Percentiles rank a stretch among this genome's conserved stretches.
Conservation (phyloP, 495 filamentous ascomycete species). For the Penicillium malachiteum region DNA sequence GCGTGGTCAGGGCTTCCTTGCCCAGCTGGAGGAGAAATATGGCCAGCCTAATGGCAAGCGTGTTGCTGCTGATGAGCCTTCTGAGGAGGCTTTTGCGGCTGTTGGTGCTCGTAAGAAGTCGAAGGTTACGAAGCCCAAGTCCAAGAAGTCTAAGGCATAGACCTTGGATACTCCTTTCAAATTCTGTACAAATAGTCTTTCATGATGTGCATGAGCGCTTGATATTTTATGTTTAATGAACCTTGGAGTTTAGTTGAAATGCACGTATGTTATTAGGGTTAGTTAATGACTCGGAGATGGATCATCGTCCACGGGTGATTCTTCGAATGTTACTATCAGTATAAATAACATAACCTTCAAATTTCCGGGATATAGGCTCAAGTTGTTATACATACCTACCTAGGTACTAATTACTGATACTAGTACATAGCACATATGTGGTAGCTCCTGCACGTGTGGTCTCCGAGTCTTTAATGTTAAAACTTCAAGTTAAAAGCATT, state of each 20-base stretch:
- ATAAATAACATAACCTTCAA: no score
- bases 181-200: background rate
- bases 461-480: no score
- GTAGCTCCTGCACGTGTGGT: no score
- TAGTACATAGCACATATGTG: no score
- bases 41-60: constrained; percentile 26
- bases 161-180: background rate
- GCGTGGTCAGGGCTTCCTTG: constrained; percentile 25
- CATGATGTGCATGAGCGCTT: constrained; percentile 1
- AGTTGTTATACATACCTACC: no score
- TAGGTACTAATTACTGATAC: no score
- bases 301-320: background rate
- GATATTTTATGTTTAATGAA: no score
- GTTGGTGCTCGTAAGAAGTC: constrained; percentile 24
- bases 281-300: no score
- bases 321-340: background rate
- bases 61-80: constrained; percentile 25
- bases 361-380: no score
- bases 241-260: background rate
- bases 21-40: constrained; percentile 29
- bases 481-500: no score
- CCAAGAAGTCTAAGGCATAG: constrained; percentile 18
- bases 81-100: constrained; percentile 36
- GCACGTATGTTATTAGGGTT: no score
- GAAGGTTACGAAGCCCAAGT: constrained; percentile 11